These are phyloP conservation scores for Venturia pyrina DNA, from an alignment of 2,329 filamentous ascomycete species.

Conservation along the genomic window DNA sequence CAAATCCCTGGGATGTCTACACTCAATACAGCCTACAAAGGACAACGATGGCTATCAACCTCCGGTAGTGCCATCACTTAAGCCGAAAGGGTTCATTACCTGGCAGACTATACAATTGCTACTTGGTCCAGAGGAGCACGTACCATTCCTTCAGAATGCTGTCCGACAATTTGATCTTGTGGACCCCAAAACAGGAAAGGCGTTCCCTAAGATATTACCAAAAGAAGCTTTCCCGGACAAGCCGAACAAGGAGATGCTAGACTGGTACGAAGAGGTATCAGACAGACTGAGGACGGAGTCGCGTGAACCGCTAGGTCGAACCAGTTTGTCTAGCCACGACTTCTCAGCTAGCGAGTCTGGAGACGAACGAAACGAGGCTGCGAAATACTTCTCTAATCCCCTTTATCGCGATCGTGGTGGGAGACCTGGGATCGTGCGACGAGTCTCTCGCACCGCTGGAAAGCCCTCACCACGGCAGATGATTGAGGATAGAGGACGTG, in stretches of 20 bases:
- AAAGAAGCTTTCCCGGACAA: constrained; percentile 60
- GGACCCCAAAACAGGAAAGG: constrained; percentile 53
- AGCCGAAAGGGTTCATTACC: constrained; percentile 73
- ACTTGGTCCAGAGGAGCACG: constrained; percentile 79
- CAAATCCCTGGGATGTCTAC: constrained; percentile 81
- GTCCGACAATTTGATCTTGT: constrained; percentile 67
- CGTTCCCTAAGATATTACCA: constrained; percentile 52
- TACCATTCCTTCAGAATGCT: constrained; percentile 70
- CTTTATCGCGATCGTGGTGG: constrained; percentile 36
- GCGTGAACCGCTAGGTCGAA: neutral
- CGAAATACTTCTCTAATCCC: constrained; percentile 40
- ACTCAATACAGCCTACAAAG: constrained; percentile 65
- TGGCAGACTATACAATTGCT: constrained; percentile 92
- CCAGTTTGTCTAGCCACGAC: neutral
- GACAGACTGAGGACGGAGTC: constrained; percentile 58
- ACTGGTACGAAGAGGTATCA: constrained; percentile 75
- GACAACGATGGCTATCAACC: constrained; percentile 57
- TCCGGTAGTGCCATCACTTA: constrained; percentile 74
- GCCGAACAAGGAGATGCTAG: constrained; percentile 69
- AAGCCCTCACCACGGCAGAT: constrained; percentile 19
- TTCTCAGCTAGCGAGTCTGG: constrained; percentile 24
- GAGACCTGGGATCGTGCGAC: constrained; percentile 33
- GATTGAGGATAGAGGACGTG: constrained; percentile 24
- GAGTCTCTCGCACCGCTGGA: constrained; percentile 22
- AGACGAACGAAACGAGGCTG: constrained; percentile 34